Evolutionary conservation across 176 grass and related monocot genomes (phyloP).

Genomic region (Pharus latifolius): DNA sequence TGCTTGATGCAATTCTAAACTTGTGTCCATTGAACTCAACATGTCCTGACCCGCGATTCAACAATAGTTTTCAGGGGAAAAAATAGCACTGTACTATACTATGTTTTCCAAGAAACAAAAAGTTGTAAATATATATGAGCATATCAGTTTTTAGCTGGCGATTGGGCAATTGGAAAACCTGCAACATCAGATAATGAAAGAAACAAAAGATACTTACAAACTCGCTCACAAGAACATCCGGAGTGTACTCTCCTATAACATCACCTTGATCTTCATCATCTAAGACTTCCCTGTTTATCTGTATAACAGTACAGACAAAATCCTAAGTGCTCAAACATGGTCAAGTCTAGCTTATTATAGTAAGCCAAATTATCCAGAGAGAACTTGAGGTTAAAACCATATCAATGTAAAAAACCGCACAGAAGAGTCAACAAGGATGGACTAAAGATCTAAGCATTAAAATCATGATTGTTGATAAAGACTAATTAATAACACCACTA

Average conservation of each 20-base stretch:
- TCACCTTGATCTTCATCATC: slow-evolving; percentile 64
- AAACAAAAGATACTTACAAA: slow-evolving; percentile 57
- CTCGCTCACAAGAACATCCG: slow-evolving; percentile 79
- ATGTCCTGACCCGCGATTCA: too few relatives aligned
- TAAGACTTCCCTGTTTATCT: slow-evolving; percentile 48
- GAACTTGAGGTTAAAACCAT: too few relatives aligned
- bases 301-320: slow-evolving; percentile 7
- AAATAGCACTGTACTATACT: too few relatives aligned
- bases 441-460: background rate
- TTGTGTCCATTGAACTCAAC: too few relatives aligned
- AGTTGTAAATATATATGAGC: background rate
- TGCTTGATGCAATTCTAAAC: too few relatives aligned
- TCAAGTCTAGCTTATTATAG: too few relatives aligned
- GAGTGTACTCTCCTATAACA: slow-evolving; percentile 75
- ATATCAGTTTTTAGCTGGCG: background rate
- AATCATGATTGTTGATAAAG: background rate
- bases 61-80: too few relatives aligned
- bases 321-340: too few relatives aligned
- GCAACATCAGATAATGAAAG: background rate
- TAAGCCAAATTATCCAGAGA: too few relatives aligned
- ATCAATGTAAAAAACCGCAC: background rate
- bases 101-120: too few relatives aligned
- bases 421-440: background rate
- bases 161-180: background rate
- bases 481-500: background rate